Conservation (phyloP, 225 moss, liverwort and hornwort species). For the Ulota crispa region DNA sequence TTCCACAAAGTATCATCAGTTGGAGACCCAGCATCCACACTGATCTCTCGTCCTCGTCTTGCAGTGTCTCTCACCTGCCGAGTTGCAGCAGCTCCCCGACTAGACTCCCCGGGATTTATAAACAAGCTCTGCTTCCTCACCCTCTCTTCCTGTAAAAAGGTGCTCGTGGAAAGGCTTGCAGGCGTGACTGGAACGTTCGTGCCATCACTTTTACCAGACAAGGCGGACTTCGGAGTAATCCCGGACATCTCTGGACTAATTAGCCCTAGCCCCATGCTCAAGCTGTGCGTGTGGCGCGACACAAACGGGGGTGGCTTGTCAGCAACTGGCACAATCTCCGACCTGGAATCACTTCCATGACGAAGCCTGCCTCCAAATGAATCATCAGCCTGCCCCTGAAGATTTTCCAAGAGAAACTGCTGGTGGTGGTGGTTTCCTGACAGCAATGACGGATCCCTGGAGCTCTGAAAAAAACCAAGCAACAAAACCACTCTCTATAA, state of each 20-base stretch:
- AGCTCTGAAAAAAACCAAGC: conserved; percentile 36
- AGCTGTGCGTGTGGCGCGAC: conserved; percentile 31
- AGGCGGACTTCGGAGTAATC: conserved; percentile 38
- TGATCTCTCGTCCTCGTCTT: conserved; percentile 23
- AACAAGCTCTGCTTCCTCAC: conserved; percentile 24
- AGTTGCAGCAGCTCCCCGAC: conserved; percentile 26
- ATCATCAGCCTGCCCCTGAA: conserved; percentile 13
- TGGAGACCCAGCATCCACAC: conserved; percentile 22
- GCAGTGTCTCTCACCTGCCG: conserved; percentile 30
- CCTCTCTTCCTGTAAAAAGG: conserved; percentile 19
- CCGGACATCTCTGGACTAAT: conserved; percentile 35
- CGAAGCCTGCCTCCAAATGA: conserved; percentile 40
- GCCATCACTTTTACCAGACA: conserved; percentile 37
- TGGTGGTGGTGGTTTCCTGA: conserved; percentile 30
- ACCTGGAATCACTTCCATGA: conserved; percentile 16
- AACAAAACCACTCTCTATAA: background rate
- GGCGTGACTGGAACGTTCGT: conserved; percentile 35
- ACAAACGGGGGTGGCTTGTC: conserved; percentile 11
- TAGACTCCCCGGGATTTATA: conserved; percentile 27
- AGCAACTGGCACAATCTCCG: conserved; percentile 35
- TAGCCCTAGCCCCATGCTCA: conserved; percentile 16
- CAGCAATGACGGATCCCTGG: conserved; percentile 37
- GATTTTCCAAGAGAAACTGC: conserved; percentile 18
- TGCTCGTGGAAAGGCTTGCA: conserved; percentile 16
- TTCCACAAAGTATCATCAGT: conserved; percentile 45